phyloP scores from a whole-genome alignment of 2,329 filamentous ascomycete species.

The Cladosporium sp. region DNA sequence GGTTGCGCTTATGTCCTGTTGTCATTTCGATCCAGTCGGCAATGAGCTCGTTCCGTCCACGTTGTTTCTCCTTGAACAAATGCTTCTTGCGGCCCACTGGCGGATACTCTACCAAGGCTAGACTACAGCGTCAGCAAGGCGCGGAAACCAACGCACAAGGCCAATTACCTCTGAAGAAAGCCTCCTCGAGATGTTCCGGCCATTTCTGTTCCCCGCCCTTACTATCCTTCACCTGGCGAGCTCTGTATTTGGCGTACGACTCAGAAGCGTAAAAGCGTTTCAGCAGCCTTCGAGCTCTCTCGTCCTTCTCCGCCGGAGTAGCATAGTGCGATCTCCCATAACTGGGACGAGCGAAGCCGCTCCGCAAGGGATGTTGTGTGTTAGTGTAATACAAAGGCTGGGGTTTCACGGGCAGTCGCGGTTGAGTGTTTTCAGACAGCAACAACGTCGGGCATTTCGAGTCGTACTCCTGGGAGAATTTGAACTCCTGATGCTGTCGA shows the following conservation, averaged over 20 bases:
- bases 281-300: slow-evolving; percentile 3
- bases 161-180: slow-evolving; percentile 44
- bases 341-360: neutral
- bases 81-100: slow-evolving; percentile 55
- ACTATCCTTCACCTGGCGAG: slow-evolving; percentile 35
- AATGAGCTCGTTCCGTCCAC: slow-evolving; percentile 59
- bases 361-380: neutral
- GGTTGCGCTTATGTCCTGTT: slow-evolving; percentile 48
- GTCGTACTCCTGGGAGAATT: slow-evolving; percentile 16
- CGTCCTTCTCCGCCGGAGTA: slow-evolving; percentile 4
- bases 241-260: slow-evolving; percentile 43
- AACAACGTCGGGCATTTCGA: slow-evolving; percentile 30
- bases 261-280: slow-evolving; percentile 32
- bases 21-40: slow-evolving; percentile 52
- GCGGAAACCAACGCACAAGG: no score
- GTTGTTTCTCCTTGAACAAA: slow-evolving; percentile 44
- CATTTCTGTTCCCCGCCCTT: slow-evolving; percentile 36
- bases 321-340: slow-evolving; percentile 1
- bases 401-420: neutral
- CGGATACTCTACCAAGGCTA: slow-evolving; percentile 49
- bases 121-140: slow-evolving; percentile 12
- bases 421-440: slow-evolving; percentile 24
- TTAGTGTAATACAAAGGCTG: slow-evolving; percentile 6
- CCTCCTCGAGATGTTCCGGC: slow-evolving; percentile 44
- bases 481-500: slow-evolving; percentile 28